Conservation (phyloP, 225 moss, liverwort and hornwort genomes). For the Sphagnum contortum region DNA sequence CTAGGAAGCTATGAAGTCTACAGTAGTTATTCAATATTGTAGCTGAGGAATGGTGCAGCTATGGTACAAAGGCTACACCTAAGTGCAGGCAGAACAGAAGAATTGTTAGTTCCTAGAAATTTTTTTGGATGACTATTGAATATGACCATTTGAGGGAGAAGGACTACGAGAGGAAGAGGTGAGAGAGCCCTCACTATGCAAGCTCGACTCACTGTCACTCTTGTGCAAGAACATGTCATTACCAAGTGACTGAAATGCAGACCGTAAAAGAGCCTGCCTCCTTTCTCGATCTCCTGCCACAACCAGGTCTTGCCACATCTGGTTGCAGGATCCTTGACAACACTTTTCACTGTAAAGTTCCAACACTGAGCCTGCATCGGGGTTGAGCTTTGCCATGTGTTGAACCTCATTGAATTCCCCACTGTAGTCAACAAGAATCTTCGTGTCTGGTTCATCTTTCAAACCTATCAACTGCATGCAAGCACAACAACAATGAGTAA, state of each 20-base stretch:
- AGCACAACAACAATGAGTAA: conserved; percentile 1
- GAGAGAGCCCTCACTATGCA: too few species aligned
- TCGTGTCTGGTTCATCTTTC: conserved; percentile 50
- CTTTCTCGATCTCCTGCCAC: conserved; percentile 18
- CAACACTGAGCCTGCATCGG: conserved; percentile 35
- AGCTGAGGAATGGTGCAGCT: too few species aligned
- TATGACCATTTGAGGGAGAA: too few species aligned
- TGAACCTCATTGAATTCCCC: conserved; percentile 35
- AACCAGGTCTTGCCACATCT: conserved; percentile 44
- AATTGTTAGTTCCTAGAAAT: too few species aligned
- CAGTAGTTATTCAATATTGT: too few species aligned
- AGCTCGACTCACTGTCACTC: too few species aligned
- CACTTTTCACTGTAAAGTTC: conserved; percentile 32
- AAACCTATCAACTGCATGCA: conserved; percentile 56
- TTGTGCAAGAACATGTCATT: too few species aligned
- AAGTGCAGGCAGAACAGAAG: too few species aligned
- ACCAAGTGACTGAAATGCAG: conserved; percentile 9
- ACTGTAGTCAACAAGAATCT: conserved; percentile 42
- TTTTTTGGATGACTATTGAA: too few species aligned
- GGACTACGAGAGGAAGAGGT: too few species aligned
- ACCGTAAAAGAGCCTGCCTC: conserved; percentile 23
- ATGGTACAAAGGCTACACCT: too few species aligned
- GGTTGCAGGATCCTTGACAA: conserved; percentile 11
- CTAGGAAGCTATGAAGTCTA: too few species aligned
- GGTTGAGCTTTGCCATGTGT: conserved; percentile 35